These are phyloP conservation scores for Cladosporium sp. DNA, from an alignment of 2,329 filamentous ascomycete genomes.

Conservation along the genomic window DNA sequence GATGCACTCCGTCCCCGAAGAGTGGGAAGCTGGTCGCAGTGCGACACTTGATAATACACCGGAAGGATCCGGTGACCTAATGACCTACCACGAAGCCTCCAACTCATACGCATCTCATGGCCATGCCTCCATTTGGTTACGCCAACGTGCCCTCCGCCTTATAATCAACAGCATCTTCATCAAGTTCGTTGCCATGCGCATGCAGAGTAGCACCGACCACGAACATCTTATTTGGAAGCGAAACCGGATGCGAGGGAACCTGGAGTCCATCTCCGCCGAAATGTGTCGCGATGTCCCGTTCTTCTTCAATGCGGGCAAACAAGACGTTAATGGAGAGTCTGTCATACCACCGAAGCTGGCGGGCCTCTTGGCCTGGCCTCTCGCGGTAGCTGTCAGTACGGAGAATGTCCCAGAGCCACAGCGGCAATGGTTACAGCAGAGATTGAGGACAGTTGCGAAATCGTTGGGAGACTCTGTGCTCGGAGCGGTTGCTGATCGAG, in stretches of 20 bases:
- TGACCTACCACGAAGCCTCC: neutral
- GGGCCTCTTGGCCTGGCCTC: slow-evolving; percentile 5
- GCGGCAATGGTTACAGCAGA: slow-evolving; percentile 7
- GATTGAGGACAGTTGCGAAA: slow-evolving; percentile 1
- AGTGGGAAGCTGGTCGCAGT: neutral
- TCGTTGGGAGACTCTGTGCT: slow-evolving; percentile 4
- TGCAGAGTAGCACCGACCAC: slow-evolving; percentile 3
- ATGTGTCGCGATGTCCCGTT: slow-evolving; percentile 7
- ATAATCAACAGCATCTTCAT: slow-evolving; percentile 19
- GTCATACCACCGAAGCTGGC: slow-evolving; percentile 9
- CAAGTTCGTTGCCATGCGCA: slow-evolving; percentile 2
- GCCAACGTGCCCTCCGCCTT: slow-evolving; percentile 19
- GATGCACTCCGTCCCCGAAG: neutral
- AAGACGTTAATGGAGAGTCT: neutral
- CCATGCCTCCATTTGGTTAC: slow-evolving; percentile 22
- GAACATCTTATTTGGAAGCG: neutral
- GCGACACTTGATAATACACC: neutral
- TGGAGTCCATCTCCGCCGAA: slow-evolving; percentile 7
- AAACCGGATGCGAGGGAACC: neutral
- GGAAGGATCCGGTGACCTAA: neutral
- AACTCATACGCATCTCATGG: slow-evolving; percentile 15
- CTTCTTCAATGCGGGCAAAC: neutral
- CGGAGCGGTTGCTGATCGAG: neutral
- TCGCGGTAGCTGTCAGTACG: slow-evolving; percentile 9
- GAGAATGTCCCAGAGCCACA: slow-evolving; percentile 8